phyloP scores from a whole-genome alignment of 129 eudicot species.

The Calendula officinalis region DNA sequence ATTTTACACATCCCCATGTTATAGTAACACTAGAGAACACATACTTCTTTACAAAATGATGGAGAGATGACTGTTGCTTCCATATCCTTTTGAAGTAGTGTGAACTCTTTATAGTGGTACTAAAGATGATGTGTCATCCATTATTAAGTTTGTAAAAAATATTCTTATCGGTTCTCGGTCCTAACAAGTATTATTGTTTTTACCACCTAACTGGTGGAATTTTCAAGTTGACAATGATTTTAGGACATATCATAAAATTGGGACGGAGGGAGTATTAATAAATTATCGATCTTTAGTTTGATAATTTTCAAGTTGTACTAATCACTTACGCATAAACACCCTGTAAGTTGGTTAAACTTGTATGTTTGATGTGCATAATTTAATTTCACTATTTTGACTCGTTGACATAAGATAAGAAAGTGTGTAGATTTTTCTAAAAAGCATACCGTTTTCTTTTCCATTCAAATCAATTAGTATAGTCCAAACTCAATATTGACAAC shows the following conservation, averaged over 20 bases:
- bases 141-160: conserved; percentile 4
- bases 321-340: background rate
- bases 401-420: background rate
- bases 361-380: background rate
- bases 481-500: conserved; percentile 1
- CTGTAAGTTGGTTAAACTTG: background rate
- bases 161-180: background rate
- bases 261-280: no score
- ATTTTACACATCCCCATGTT: conserved; percentile 1
- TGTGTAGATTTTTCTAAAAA: background rate
- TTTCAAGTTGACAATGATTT: no score
- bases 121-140: conserved; percentile 30
- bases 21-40: background rate
- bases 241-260: no score
- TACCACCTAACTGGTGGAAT: no score
- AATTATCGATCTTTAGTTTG: no score
- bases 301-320: background rate
- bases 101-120: conserved; percentile 13
- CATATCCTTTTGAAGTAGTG: conserved; percentile 26
- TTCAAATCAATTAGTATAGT: background rate
- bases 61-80: conserved; percentile 27
- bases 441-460: background rate
- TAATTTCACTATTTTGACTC: background rate
- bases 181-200: no score
- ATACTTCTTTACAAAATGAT: conserved; percentile 11